Evolutionary conservation across 495 filamentous ascomycete species (phyloP).

Genomic region (Penicillium nucicola): DNA sequence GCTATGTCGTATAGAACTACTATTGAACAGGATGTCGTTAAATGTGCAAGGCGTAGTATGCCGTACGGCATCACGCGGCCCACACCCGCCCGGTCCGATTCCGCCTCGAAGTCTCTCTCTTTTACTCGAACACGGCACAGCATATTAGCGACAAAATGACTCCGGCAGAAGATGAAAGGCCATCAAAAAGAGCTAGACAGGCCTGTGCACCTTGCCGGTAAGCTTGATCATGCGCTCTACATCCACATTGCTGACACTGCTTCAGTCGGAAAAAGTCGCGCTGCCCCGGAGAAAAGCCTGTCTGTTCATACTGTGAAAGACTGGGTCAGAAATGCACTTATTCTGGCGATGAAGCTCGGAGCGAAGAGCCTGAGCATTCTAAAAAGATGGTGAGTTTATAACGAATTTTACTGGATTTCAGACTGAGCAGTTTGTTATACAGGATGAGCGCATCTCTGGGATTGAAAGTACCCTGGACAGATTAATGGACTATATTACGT

Average conservation of each 20-base stretch:
- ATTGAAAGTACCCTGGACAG: conserved; percentile 38
- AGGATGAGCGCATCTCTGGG: conserved; percentile 37
- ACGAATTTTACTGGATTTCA: not conserved
- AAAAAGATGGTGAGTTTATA: conserved; percentile 15
- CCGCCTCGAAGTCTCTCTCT: not conserved
- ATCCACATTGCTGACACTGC: not conserved
- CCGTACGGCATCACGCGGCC: no score
- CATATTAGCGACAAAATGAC: not conserved
- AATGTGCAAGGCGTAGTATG: no score
- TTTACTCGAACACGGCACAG: no score
- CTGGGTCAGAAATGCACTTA: conserved; percentile 40
- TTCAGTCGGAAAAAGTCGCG: conserved; percentile 40
- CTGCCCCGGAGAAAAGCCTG: conserved; percentile 42
- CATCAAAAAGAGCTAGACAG: conserved; percentile 36
- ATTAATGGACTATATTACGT: conserved; percentile 25
- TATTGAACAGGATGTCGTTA: no score
- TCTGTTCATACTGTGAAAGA: conserved; percentile 39
- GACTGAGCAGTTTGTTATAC: not conserved
- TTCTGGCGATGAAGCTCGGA: conserved; percentile 19
- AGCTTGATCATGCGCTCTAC: not conserved
- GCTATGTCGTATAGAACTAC: no score
- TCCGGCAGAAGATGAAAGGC: conserved; percentile 24
- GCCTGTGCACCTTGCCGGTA: conserved; percentile 45
- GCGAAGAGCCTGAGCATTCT: conserved; percentile 16
- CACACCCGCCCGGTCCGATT: no score